These are phyloP conservation scores for Chalara sp. DNA, from an alignment of 2,329 filamentous ascomycete species.

Conservation along the genomic window DNA sequence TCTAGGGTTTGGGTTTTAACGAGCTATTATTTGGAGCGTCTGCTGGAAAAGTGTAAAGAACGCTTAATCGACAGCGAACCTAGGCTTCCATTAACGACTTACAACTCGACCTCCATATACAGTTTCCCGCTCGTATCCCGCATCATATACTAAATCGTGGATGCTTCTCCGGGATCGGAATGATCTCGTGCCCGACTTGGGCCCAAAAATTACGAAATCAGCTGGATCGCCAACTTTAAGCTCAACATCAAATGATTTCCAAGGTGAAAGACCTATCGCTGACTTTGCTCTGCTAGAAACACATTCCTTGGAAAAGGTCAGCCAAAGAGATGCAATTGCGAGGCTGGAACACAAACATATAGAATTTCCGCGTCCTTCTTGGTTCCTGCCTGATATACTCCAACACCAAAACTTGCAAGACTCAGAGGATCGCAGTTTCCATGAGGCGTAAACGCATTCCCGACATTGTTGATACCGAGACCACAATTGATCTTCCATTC, in stretches of 20 bases:
- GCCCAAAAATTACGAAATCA: conserved; percentile 23
- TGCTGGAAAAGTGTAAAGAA: too few relatives aligned
- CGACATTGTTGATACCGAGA: conserved; percentile 65
- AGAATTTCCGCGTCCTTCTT: conserved; percentile 50
- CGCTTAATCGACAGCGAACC: too few relatives aligned
- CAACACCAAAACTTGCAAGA: conserved; percentile 56
- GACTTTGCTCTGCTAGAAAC: conserved; percentile 22
- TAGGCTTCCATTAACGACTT: neutral
- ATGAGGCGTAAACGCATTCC: conserved; percentile 68
- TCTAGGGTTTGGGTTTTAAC: too few relatives aligned
- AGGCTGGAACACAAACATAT: conserved; percentile 36
- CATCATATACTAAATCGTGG: conserved; percentile 24
- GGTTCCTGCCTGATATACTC: conserved; percentile 61
- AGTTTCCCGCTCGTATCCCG: conserved; percentile 19
- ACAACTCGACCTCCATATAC: neutral
- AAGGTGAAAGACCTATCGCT: conserved; percentile 20
- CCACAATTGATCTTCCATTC: conserved; percentile 51
- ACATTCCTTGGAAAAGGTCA: conserved; percentile 20
- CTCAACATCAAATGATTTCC: conserved; percentile 8
- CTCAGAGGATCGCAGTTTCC: conserved; percentile 59
- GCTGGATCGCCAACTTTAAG: conserved; percentile 19
- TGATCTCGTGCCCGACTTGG: conserved; percentile 4
- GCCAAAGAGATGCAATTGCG: neutral
- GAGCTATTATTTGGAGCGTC: too few relatives aligned
- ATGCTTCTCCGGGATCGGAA: conserved; percentile 21